A percentile compares a stretch with the other conserved stretches of the same genome.
These are phyloP conservation scores for Euryodendron excelsum DNA, from an alignment of 148 eudicot species.

Conservation along the genomic window DNA sequence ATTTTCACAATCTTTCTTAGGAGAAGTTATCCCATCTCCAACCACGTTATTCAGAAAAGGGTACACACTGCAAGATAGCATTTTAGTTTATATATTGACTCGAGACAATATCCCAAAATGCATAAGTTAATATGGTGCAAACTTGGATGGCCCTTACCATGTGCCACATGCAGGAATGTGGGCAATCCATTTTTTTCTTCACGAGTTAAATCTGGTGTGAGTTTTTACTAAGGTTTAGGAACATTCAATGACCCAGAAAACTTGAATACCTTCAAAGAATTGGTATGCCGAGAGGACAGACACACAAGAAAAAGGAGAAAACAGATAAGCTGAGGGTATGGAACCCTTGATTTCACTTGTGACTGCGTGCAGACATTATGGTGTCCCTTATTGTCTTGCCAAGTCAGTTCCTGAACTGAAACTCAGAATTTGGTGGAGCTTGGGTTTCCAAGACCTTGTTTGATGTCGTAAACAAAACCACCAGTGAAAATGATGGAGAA, in stretches of 20 bases:
- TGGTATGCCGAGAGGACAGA: slow-evolving; percentile 10
- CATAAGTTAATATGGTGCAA: no score
- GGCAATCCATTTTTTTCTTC: background rate
- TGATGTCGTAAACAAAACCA: slow-evolving; percentile 11
- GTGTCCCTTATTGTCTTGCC: slow-evolving; percentile 17
- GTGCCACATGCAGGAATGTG: background rate
- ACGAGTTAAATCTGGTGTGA: background rate
- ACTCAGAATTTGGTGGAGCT: slow-evolving; percentile 13
- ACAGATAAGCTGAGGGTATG: slow-evolving; percentile 21
- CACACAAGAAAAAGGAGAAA: slow-evolving; percentile 9
- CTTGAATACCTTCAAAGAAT: background rate
- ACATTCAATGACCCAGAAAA: background rate
- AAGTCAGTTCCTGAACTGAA: slow-evolving; percentile 25
- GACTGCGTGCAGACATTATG: slow-evolving; percentile 17
- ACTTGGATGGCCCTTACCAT: background rate
- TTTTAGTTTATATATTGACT: no score
- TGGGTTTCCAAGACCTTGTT: slow-evolving; percentile 19
- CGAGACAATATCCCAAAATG: no score
- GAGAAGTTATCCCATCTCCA: background rate
- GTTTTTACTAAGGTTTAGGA: background rate
- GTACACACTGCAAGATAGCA: no score
- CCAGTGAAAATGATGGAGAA: slow-evolving; percentile 12
- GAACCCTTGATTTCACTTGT: slow-evolving; percentile 17
- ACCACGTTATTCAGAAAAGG: no score
- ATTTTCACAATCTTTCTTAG: background rate